Evolutionary conservation across 768 basidiomycete genomes (phyloP), one percentile per base, ranked within the genome.

Genomic region (Boletus rufocinnamomeus): DNA sequence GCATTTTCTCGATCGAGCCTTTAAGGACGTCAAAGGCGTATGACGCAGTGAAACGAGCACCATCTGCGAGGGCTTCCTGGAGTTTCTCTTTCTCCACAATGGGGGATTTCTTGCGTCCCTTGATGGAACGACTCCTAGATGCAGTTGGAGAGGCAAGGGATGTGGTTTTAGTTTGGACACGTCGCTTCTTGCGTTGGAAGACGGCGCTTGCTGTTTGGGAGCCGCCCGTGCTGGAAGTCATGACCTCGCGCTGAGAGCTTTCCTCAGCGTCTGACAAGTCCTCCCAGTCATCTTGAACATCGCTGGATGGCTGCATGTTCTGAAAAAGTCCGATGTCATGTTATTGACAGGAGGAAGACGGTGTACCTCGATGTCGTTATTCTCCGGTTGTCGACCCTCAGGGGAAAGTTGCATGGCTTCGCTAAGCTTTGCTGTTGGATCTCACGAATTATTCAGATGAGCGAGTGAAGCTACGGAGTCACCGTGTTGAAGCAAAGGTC

Each of bases 11-110:
- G 43, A 88, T 63, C 0, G 83, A 79, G 21, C 70, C 75, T 43
- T 67, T 68, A 56, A 85, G 28, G 37, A 91, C 70, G 63, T 84
- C 82, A 25, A 82, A 65, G 21, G 72, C 28, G 66, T 86, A 89
- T 8, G 56, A 56, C 11, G 73, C 50, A 3, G 74, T 67, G 45
- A 63, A 73, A 52, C 59, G 69, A 40, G 56, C 68, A 17, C 73
- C 65, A 7, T 64, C 54, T 4, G 66, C 54, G 16, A 69, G 32
- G 1, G 63, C 63, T 54, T 63, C 64, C 50, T 65, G 63, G 6
- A 73, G 27, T 10, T 67, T 63, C 27, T 70, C 66, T 32, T 55
- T n/a, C 69, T 65, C 61, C 68, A 79, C 45, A 52, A 59, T 34
- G 34, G 55, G 72, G 14, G 2, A 67, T 69, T 57, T 76, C 61